Conservation (phyloP, 2,329 filamentous ascomycete species). For the Paraconiothyrium sp. region DNA sequence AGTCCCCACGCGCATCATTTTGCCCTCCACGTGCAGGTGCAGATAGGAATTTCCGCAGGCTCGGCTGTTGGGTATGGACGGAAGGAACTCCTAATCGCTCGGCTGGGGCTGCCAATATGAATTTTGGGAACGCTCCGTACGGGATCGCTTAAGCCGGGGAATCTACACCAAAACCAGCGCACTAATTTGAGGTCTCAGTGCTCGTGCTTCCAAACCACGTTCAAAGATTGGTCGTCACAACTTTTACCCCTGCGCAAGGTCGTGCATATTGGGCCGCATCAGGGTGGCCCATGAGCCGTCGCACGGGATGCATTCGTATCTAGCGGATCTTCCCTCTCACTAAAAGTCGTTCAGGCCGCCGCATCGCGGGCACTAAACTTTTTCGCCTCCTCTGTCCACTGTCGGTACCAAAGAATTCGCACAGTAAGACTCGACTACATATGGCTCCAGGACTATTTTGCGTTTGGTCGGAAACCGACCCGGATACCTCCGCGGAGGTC, state of each 20-base stretch:
- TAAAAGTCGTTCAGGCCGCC: conserved; percentile 2
- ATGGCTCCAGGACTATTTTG: conserved; percentile 18
- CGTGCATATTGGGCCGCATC: not conserved
- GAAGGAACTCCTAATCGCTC: conserved; percentile 1
- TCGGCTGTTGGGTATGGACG: not conserved
- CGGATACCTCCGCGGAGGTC: not conserved
- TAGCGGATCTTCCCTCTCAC: not conserved
- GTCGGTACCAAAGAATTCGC: not conserved
- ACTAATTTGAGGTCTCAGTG: not conserved
- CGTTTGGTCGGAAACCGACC: conserved; percentile 15
- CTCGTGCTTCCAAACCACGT: not conserved
- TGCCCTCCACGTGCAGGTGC: not conserved
- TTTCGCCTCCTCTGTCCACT: not conserved
- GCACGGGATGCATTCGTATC: not conserved
- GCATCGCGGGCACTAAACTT: conserved; percentile 9
- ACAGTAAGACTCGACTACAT: not conserved
- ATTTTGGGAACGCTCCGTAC: not conserved
- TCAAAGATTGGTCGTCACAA: not conserved
- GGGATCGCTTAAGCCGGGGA: conserved; percentile 6
- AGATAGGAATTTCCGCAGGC: not conserved
- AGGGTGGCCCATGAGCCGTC: not conserved
- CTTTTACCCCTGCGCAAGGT: not conserved
- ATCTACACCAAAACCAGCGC: conserved; percentile 3
- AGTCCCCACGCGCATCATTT: not conserved
- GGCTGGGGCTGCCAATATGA: not conserved